A percentile compares a stretch with the other conserved stretches of the same genome.
Conservation (phyloP, 1,139 yeast species). For the Suhomyces ambrosiae region DNA sequence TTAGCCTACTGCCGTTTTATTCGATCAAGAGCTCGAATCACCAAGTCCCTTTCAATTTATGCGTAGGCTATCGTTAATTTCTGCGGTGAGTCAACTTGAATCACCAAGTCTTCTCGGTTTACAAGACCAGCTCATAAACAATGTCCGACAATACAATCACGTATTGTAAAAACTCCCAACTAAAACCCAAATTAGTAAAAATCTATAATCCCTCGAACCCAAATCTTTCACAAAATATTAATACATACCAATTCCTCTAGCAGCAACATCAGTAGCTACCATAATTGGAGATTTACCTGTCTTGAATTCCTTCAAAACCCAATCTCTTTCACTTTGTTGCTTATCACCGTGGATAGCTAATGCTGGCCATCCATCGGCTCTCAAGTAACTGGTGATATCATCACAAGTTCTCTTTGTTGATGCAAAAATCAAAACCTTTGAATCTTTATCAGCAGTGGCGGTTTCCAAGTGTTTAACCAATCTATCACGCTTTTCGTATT, state of each 20-base stretch:
- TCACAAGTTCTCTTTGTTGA: slow-evolving; percentile 98
- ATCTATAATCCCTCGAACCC: slow-evolving; percentile 18
- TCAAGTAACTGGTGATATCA: slow-evolving; percentile 85
- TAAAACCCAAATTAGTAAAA: slow-evolving; percentile 25
- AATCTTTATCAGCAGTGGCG: slow-evolving; percentile 75
- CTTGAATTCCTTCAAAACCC: slow-evolving; percentile 94
- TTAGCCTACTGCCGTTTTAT: background rate
- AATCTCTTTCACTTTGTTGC: slow-evolving; percentile 96
- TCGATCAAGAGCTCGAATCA: slow-evolving; percentile 5
- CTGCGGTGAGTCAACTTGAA: background rate
- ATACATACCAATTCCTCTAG: slow-evolving; percentile 99
- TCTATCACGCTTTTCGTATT: slow-evolving; percentile 91
- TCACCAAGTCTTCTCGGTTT: slow-evolving; percentile 1
- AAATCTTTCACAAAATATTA: slow-evolving; percentile 19
- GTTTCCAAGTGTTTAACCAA: slow-evolving; percentile 79
- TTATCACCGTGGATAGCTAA: slow-evolving; percentile 99
- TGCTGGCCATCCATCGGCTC: slow-evolving; percentile 99
- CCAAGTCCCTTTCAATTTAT: slow-evolving; percentile 1
- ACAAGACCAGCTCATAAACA: slow-evolving; percentile 9
- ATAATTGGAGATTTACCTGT: slow-evolving; percentile 90
- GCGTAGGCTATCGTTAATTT: background rate
- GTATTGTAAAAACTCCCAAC: slow-evolving; percentile 11
- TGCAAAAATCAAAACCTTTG: slow-evolving; percentile 85
- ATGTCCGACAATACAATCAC: slow-evolving; percentile 8
- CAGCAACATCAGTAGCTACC: slow-evolving; percentile 99